phyloP scores from a whole-genome alignment of 768 basidiomycete genomes.

The Hirschioporus abietinus region DNA sequence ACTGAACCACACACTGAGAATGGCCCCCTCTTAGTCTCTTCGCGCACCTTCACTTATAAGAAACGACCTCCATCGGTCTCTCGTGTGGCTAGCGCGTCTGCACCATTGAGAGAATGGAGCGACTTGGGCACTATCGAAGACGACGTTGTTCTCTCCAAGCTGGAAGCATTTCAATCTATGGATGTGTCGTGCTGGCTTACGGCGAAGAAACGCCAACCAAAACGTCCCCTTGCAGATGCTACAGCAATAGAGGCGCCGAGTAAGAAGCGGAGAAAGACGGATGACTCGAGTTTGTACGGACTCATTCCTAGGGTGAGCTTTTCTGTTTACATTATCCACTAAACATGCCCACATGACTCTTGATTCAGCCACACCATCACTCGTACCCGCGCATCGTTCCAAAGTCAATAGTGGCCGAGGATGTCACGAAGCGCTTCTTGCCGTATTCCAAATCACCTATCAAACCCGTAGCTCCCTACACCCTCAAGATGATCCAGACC shows the following conservation, averaged over 20 bases:
- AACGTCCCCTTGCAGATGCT: not conserved
- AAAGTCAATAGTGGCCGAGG: slow-evolving; percentile 12
- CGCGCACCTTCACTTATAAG: not conserved
- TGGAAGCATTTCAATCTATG: not conserved
- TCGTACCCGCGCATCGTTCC: slow-evolving; percentile 16
- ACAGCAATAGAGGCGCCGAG: not conserved
- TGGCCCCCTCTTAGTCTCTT: not conserved
- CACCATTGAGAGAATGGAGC: not conserved
- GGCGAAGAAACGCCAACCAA: not conserved
- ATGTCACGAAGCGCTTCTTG: not conserved
- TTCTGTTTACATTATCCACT: not conserved
- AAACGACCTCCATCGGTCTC: not conserved
- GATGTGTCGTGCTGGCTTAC: not conserved
- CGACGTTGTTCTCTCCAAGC: not conserved
- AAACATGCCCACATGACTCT: not conserved
- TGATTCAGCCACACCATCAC: not conserved
- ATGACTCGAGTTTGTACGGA: slow-evolving; percentile 21
- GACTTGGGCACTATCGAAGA: not conserved
- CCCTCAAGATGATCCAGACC: slow-evolving; percentile 25
- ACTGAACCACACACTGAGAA: not conserved
- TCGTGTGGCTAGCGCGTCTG: not conserved
- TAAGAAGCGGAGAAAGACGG: not conserved
- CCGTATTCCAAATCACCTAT: slow-evolving; percentile 31
- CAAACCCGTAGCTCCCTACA: slow-evolving; percentile 30
- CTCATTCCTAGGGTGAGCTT: slow-evolving; percentile 41